phyloP scores from a whole-genome alignment of 352 stramenopile species.

The Phytophthora vignae region DNA sequence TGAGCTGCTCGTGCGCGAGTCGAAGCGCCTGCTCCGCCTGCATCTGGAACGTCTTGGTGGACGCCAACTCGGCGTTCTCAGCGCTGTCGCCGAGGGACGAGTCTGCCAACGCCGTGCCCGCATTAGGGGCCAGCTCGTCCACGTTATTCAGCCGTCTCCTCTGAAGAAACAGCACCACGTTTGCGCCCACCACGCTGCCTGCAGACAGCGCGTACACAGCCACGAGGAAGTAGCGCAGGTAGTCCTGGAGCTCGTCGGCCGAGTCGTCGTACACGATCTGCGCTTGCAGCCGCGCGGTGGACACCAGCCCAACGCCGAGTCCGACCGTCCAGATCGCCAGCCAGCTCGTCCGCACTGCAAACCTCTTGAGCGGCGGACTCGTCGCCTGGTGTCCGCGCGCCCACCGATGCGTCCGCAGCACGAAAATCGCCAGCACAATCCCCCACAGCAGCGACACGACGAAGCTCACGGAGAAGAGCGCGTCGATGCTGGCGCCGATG shows the following conservation, averaged over 20 bases:
- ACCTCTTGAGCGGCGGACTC: slow-evolving; percentile 33
- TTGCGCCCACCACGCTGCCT: slow-evolving; percentile 38
- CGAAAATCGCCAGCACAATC: slow-evolving; percentile 55
- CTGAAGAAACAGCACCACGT: slow-evolving; percentile 44
- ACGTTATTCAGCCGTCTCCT: slow-evolving; percentile 14
- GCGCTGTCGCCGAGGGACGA: slow-evolving; percentile 28
- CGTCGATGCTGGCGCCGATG: slow-evolving; percentile 48
- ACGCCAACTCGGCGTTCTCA: slow-evolving; percentile 19
- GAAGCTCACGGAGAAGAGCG: slow-evolving; percentile 49
- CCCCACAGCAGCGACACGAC: slow-evolving; percentile 61
- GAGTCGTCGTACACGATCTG: slow-evolving; percentile 29
- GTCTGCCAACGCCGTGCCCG: slow-evolving; percentile 21
- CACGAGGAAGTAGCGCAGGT: slow-evolving; percentile 41
- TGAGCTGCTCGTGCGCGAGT: slow-evolving; percentile 50
- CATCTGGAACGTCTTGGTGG: slow-evolving; percentile 42
- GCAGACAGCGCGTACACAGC: slow-evolving; percentile 45
- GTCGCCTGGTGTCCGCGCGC: slow-evolving; percentile 7
- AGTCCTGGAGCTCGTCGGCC: slow-evolving; percentile 7
- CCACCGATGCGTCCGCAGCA: slow-evolving; percentile 42
- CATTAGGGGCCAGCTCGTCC: slow-evolving; percentile 19
- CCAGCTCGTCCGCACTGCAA: slow-evolving; percentile 61
- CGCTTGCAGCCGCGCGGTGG: slow-evolving; percentile 44
- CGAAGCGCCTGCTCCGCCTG: slow-evolving; percentile 36
- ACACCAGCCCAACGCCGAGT: slow-evolving; percentile 47
- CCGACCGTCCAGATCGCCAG: slow-evolving; percentile 54